Conservation (phyloP, 352 stramenopile genomes). For the Phytophthora pluvialis region DNA sequence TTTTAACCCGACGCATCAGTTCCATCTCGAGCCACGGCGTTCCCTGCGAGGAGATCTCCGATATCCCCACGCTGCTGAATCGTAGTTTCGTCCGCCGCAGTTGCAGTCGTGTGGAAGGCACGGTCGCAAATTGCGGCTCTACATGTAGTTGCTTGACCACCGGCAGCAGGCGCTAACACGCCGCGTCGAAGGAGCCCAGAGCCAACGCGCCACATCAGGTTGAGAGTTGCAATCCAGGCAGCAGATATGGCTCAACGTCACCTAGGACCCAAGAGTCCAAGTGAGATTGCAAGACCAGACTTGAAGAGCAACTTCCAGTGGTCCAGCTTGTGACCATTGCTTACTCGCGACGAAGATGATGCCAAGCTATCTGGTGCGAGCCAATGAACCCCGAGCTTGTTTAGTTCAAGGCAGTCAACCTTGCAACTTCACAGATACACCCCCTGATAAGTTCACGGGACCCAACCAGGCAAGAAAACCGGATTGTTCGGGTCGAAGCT, state of each 20-base stretch:
- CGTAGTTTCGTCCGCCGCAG: neutral
- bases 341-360: neutral
- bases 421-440: neutral
- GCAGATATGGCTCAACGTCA: no score
- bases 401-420: neutral
- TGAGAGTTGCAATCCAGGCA: no score
- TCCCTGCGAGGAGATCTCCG: slow-evolving; percentile 61
- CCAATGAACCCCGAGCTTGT: neutral
- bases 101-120: neutral
- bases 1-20: slow-evolving; percentile 43
- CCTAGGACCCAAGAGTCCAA: no score
- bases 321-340: no score
- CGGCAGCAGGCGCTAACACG: no score
- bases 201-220: neutral
- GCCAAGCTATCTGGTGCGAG: neutral
- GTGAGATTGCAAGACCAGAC: no score
- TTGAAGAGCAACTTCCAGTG: no score
- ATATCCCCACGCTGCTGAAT: slow-evolving; percentile 54
- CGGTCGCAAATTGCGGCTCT: neutral
- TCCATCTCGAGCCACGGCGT: slow-evolving; percentile 42
- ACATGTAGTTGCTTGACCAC: no score
- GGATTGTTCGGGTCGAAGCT: no score
- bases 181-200: neutral
- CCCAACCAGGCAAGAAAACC: no score
- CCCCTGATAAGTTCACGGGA: no score